A percentile compares a stretch with the other conserved stretches of the same genome.
These are phyloP conservation scores for Beauveria brongniartii DNA, from an alignment of 2,329 filamentous ascomycete genomes.

Conservation along the genomic window DNA sequence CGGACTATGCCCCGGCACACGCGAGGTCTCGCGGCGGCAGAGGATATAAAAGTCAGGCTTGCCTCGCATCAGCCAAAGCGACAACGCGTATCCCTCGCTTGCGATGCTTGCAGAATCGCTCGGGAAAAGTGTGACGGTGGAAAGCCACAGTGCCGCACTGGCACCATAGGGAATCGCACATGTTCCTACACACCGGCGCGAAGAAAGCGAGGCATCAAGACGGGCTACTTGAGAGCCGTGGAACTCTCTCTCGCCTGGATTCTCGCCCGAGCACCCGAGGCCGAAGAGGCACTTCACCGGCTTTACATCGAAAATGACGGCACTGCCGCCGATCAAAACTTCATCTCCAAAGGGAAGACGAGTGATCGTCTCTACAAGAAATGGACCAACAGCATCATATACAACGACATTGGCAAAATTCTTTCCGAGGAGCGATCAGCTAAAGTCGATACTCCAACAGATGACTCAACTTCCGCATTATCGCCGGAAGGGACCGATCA, in stretches of 20 bases:
- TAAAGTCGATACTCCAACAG: conserved; percentile 26
- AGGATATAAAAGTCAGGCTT: conserved; percentile 18
- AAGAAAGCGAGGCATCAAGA: conserved; percentile 70
- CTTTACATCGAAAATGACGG: conserved; percentile 40
- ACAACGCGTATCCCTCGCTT: conserved; percentile 59
- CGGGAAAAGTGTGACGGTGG: conserved; percentile 67
- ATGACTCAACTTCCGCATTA: conserved; percentile 22
- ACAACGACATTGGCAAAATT: conserved; percentile 54
- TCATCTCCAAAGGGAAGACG: conserved; percentile 44
- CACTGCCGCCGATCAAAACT: conserved; percentile 31
- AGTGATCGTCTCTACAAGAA: conserved; percentile 50
- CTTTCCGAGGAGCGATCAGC: conserved; percentile 38
- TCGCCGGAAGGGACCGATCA: not conserved
- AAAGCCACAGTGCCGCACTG: conserved; percentile 59
- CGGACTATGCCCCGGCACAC: conserved; percentile 32
- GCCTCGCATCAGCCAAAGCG: conserved; percentile 38
- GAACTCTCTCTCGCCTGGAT: conserved; percentile 62
- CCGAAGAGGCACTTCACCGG: conserved; percentile 48
- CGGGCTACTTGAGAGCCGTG: conserved; percentile 69
- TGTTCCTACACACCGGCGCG: conserved; percentile 67
- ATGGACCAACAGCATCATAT: conserved; percentile 56
- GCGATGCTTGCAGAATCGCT: conserved; percentile 58
- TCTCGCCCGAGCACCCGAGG: conserved; percentile 52
- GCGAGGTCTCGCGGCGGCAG: conserved; percentile 19
- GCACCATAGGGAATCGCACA: conserved; percentile 50